Evolutionary conservation across 305 asterid species (phyloP).

Genomic region (Plantago lanceolata): DNA sequence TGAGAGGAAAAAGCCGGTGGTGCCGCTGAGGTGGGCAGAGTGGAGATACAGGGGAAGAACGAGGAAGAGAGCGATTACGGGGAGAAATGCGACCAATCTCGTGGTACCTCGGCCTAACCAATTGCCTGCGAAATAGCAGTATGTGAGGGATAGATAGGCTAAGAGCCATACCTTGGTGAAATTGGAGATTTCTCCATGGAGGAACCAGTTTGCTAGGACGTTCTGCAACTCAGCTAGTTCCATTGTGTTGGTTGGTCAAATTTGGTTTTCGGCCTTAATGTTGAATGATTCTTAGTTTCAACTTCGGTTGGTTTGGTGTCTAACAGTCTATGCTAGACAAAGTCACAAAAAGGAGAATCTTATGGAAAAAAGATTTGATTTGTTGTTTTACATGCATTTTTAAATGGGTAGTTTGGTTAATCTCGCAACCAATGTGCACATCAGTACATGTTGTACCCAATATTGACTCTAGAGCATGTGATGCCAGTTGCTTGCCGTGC

Average conservation of each 20-base stretch:
- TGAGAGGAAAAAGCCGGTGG: conserved; percentile 54
- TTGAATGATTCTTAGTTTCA: too few species aligned
- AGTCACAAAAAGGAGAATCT: too few species aligned
- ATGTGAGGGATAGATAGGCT: conserved; percentile 38
- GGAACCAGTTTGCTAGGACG: conserved; percentile 42
- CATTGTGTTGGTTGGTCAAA: background rate
- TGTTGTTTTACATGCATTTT: too few species aligned
- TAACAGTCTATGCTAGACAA: too few species aligned
- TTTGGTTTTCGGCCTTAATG: too few species aligned
- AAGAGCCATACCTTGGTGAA: conserved; percentile 61
- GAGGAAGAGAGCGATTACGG: conserved; percentile 42
- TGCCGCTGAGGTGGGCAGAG: conserved; percentile 48
- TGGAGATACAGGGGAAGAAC: conserved; percentile 60
- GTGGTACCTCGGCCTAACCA: conserved; percentile 32
- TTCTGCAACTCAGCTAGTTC: conserved; percentile 21
- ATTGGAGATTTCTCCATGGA: conserved; percentile 49
- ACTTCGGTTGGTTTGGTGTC: too few species aligned
- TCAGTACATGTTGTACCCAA: too few species aligned
- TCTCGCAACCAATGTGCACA: too few species aligned
- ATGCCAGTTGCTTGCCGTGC: too few species aligned
- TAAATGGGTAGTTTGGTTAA: too few species aligned
- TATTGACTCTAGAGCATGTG: too few species aligned
- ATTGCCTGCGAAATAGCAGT: conserved; percentile 43
- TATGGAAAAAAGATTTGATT: too few species aligned
- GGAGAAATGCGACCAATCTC: conserved; percentile 48